Base-by-base conservation (phyloP, 2,329 filamentous ascomycete species). In the Neurospora crassa region DNA sequence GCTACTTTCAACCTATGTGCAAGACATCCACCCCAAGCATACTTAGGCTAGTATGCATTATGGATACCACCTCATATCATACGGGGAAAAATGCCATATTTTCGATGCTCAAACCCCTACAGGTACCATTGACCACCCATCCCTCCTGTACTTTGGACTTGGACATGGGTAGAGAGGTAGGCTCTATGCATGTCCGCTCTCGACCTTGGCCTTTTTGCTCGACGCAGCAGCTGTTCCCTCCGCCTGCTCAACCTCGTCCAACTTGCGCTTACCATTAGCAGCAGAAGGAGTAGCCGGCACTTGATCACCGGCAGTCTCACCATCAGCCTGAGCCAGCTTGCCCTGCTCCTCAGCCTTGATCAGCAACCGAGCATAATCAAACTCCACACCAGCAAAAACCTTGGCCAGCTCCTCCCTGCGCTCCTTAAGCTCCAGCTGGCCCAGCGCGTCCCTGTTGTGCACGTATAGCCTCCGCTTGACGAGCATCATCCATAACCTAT, bases 401-500 rank as follows among this genome's bases (percentile, higher is more conserved):
- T 91, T 87, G 68, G 92, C 87, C 3, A 96, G 83, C 83, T 91
- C 93, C 71, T 92, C 87, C 8, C 91, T 87, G 43, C 91, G 86
- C 79, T 95, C 92, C 0, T 82, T 79, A 5, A 83, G 82, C 70
- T 93, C 91, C 53, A 95, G 81, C 79, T 94, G 90, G 45, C 87
- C 86, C 14, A 96, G 84, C 2, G 87, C 81, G 75, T 94, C 90
- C 71, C 86, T 86, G 77, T 96, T 95, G 76, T 93, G 91, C 67
- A 87, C 85, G 78, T 92, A 94, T 4, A 96, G 83, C 43, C 93
- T 84, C 76, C 92, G 87, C 82, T 96, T 96, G n/a, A 91, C 88
- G 59, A 92, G 83, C 34, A 95, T 80, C 40, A 90, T 84, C 91
- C 92, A 96, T 67, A 93, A 85, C 73, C 85, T 87, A 78, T 91